phyloP scores from a whole-genome alignment of 1,139 yeast species.

The Taphrina sp. region DNA sequence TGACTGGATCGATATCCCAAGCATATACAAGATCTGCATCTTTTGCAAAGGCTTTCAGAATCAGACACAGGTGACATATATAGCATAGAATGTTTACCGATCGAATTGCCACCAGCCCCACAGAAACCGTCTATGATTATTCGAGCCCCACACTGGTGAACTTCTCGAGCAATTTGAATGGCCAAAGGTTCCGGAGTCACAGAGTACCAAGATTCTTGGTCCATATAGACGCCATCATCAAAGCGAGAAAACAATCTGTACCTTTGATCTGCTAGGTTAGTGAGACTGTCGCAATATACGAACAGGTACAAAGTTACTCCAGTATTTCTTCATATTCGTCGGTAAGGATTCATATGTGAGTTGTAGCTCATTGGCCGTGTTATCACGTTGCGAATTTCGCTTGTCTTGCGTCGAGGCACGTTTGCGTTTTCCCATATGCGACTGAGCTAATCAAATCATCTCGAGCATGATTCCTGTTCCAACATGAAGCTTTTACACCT shows the following conservation, averaged over 20 bases:
- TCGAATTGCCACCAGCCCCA: conserved; percentile 87
- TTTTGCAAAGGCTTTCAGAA: conserved; percentile 14
- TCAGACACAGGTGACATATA: background rate
- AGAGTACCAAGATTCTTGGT: conserved; percentile 80
- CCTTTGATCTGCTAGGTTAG: conserved; percentile 49
- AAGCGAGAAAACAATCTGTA: conserved; percentile 58
- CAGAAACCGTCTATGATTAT: conserved; percentile 69
- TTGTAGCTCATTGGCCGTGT: too few relatives aligned
- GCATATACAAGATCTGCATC: conserved; percentile 23
- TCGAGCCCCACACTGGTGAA: conserved; percentile 50
- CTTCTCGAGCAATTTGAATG: conserved; percentile 53
- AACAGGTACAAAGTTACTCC: too few relatives aligned
- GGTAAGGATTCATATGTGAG: background rate
- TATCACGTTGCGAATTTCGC: too few relatives aligned
- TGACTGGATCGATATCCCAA: conserved; percentile 18
- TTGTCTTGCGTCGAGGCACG: too few relatives aligned
- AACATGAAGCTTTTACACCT: too few relatives aligned
- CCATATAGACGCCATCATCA: conserved; percentile 71
- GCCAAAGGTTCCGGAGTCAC: conserved; percentile 87
- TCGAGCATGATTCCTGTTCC: too few relatives aligned
- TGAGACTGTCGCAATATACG: too few relatives aligned
- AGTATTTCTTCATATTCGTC: conserved; percentile 9
- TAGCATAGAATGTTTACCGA: background rate
- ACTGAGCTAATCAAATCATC: too few relatives aligned
- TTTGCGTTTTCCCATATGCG: background rate